A percentile compares a stretch with the other conserved stretches of the same genome.
Conservation (phyloP, 2,329 filamentous ascomycete genomes). For the Colletotrichum sp. region DNA sequence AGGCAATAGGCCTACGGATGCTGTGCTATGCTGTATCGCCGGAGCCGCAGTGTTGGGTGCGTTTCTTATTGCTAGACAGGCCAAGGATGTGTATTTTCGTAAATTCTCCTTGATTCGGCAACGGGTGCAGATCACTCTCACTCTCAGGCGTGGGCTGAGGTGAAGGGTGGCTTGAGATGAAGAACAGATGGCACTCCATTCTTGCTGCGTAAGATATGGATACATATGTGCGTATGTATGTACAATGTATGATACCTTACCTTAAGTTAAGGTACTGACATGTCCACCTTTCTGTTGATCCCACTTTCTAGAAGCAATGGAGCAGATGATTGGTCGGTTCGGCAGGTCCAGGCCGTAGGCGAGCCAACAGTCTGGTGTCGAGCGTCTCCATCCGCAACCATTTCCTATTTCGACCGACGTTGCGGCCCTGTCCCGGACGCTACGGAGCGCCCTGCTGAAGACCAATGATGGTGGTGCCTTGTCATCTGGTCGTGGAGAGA, state of each 20-base stretch:
- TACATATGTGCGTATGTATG: no score
- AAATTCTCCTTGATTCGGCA: neutral
- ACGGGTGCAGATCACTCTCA: neutral
- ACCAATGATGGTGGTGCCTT: conserved; percentile 5
- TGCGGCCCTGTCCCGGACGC: conserved; percentile 13
- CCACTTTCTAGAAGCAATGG: neutral
- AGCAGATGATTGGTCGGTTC: neutral
- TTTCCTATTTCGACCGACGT: conserved; percentile 14
- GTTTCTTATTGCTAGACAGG: neutral
- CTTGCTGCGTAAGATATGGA: no score
- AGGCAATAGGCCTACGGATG: neutral
- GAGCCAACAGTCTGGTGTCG: neutral
- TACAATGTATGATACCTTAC: no score
- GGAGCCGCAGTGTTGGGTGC: neutral
- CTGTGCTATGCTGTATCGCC: neutral
- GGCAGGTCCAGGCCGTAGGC: neutral
- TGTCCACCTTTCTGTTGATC: neutral
- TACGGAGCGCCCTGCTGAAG: neutral
- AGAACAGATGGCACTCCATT: neutral
- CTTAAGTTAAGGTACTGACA: neutral
- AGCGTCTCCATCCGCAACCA: conserved; percentile 2
- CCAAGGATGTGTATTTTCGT: neutral
- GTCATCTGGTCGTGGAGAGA: neutral
- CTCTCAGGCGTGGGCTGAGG: neutral
- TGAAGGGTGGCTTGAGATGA: neutral